Percentiles rank a stretch among this genome's conserved stretches.
These are phyloP conservation scores for Chrysoporthe deuterocubensis DNA, from an alignment of 2,329 filamentous ascomycete genomes.

Conservation along the genomic window DNA sequence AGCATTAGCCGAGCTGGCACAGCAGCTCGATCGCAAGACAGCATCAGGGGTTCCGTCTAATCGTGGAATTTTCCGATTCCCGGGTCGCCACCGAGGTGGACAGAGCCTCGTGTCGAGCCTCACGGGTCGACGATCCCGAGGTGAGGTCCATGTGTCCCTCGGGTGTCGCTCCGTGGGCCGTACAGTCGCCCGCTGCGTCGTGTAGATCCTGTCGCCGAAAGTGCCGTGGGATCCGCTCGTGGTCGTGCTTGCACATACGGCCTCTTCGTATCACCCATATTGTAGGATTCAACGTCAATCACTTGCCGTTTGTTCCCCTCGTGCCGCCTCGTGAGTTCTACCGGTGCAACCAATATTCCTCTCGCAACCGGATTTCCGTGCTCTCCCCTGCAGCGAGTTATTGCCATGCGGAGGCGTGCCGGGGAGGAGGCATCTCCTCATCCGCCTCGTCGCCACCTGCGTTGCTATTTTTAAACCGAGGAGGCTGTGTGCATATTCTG, in stretches of 20 bases:
- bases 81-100: background rate
- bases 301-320: background rate
- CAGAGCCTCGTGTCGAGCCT: background rate
- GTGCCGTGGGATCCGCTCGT: background rate
- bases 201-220: background rate
- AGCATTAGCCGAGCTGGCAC: conserved; percentile 4
- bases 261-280: background rate
- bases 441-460: background rate
- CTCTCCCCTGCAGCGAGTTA: background rate
- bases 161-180: background rate
- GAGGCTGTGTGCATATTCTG: conserved; percentile 4
- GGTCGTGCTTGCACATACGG: background rate
- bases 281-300: background rate
- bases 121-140: too few relatives aligned
- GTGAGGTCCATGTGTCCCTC: background rate
- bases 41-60: background rate
- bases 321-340: background rate
- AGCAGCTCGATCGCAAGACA: background rate
- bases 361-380: background rate
- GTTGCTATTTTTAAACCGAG: background rate
- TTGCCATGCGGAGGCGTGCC: background rate
- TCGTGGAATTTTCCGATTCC: background rate
- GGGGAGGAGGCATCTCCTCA: background rate
- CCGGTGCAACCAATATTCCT: background rate
- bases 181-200: background rate